Base-by-base conservation (phyloP, 2,329 filamentous ascomycete genomes). In the Ophiostoma pallidulum region DNA sequence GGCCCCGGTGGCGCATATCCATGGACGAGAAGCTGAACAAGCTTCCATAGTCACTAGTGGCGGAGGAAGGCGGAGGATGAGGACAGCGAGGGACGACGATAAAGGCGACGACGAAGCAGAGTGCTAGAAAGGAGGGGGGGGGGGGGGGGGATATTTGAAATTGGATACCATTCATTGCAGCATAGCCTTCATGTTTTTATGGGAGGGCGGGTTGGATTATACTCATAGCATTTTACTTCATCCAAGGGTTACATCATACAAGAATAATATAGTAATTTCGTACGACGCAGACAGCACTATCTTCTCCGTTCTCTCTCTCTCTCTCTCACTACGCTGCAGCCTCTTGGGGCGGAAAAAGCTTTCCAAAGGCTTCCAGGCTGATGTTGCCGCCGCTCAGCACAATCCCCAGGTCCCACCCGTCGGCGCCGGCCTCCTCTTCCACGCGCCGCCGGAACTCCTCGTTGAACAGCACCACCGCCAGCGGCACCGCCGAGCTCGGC, bases 401-500 rank as follows among this genome's bases (percentile, higher is more conserved):
- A 32, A 82, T 53, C 0, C 78, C 78, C 20, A 82, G 52, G 61
- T 82, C 76, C 88, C 89, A 95, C 0, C 86, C 87, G 12, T 76
- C 70, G 45, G 78, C 72, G 0, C 86, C 85, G 0, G 71, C 84
- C 63, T 90, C 84, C 51, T 59, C 64, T 67, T 87, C 80, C 9
- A 90, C 84, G 64, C 83, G 64, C 12, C 59, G 62, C 49, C 87
- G 70, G 53, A 96, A 96, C 4, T 89, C 86, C 65, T 94, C 86
- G 62, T 95, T 84, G 55, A 79, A 96, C 55, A 97, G 67, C 45
- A 81, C 82, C 8, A 86, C 85, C 0, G 91, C 92, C 51, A 97
- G 64, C 1, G 80, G 78, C n/a, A 96, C 90, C 3, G 82, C 88
- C 0, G 85, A 79, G 64, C 84, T 90, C 19, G 91, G 91, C 72